A percentile compares a stretch with the other conserved stretches of the same genome.
Evolutionary conservation across 345 rosid genomes (phyloP).

Genomic region (Xanthoceras sorbifolium): DNA sequence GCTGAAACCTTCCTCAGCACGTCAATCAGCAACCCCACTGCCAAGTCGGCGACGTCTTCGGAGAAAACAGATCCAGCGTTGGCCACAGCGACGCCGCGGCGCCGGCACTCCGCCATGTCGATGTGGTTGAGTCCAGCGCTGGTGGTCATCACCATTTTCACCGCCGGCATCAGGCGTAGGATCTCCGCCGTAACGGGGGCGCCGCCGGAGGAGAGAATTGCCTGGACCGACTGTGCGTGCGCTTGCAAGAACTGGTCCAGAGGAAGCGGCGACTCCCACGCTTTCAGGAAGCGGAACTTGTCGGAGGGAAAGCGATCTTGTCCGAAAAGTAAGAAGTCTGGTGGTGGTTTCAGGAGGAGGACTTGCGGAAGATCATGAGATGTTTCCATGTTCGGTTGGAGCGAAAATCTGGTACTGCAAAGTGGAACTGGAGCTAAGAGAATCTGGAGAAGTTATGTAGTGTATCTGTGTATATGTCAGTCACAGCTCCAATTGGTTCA

Average conservation of each 20-base stretch:
- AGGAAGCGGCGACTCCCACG: constrained; percentile 42
- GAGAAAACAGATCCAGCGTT: constrained; percentile 31
- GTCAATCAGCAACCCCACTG: constrained; percentile 58
- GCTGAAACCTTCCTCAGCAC: constrained; percentile 57
- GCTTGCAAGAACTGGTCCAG: constrained; percentile 40
- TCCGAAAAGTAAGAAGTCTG: constrained; percentile 5
- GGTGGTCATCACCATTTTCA: constrained; percentile 48
- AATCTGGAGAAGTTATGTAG: no score
- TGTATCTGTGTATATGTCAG: no score
- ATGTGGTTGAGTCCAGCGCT: constrained; percentile 60
- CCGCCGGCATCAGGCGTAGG: constrained; percentile 44
- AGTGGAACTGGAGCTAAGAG: background rate
- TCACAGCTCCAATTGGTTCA: no score
- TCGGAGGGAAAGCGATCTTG: constrained; percentile 13
- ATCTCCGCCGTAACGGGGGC: constrained; percentile 30
- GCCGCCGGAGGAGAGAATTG: constrained; percentile 36
- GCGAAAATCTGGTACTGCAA: background rate
- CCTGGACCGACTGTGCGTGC: constrained; percentile 39
- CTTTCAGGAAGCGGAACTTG: constrained; percentile 29
- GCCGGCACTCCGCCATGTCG: constrained; percentile 57
- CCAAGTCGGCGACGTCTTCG: constrained; percentile 58
- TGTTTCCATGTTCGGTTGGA: constrained; percentile 5
- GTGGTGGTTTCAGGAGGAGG: constrained; percentile 24
- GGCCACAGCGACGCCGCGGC: constrained; percentile 51
- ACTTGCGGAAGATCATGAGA: constrained; percentile 13